A percentile compares a stretch with the other conserved stretches of the same genome.
phyloP scores from a whole-genome alignment of 176 grass and related monocot genomes.

The Tillandsia fasciculata region DNA sequence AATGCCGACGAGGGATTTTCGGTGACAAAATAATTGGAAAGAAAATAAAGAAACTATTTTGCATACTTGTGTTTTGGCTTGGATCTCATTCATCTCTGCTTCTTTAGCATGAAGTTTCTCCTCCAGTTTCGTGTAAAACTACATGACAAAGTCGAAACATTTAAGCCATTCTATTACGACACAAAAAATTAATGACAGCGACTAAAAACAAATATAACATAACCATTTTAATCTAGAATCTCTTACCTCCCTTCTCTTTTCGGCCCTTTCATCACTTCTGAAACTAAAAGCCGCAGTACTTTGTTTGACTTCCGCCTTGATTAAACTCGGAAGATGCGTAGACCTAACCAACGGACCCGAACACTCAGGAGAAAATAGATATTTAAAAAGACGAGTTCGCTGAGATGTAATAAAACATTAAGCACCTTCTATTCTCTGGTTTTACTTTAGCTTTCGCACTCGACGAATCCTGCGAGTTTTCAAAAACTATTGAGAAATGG shows the following conservation, averaged over 20 bases:
- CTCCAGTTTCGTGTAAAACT: slow-evolving; percentile 25
- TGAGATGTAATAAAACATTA: neutral
- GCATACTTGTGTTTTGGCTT: slow-evolving; percentile 20
- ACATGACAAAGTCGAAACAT: neutral
- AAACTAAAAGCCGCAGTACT: slow-evolving; percentile 7
- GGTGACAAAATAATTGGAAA: neutral
- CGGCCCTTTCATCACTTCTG: slow-evolving; percentile 19
- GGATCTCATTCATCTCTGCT: slow-evolving; percentile 24
- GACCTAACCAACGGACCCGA: neutral
- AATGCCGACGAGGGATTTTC: too few relatives aligned
- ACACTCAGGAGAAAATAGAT: neutral
- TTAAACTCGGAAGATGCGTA: neutral
- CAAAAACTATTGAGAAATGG: neutral
- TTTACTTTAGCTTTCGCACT: slow-evolving; percentile 1
- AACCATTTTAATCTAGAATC: neutral
- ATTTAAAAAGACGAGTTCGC: neutral
- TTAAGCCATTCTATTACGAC: neutral
- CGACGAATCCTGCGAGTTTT: slow-evolving; percentile 13
- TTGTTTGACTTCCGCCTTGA: slow-evolving; percentile 10
- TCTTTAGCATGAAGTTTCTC: slow-evolving; percentile 18
- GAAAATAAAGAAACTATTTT: neutral
- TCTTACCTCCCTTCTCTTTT: slow-evolving; percentile 23
- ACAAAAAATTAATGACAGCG: too few relatives aligned
- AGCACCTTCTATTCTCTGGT: slow-evolving; percentile 14
- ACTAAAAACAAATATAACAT: too few relatives aligned